phyloP scores from a whole-genome alignment of 176 grass and related monocot species.

The Juncus effusus region DNA sequence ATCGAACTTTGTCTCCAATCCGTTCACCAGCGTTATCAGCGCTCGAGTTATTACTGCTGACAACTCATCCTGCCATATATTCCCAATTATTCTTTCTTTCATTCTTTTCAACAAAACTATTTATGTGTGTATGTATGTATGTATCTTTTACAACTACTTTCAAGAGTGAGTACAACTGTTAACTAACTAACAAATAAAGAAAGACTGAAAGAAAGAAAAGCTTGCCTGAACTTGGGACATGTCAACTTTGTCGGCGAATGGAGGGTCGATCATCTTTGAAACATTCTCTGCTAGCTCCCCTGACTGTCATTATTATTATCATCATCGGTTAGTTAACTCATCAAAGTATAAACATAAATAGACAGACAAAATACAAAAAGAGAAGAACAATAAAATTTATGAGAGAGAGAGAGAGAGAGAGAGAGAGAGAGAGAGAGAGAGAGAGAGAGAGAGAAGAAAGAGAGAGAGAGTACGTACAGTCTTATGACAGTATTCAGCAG shows the following conservation, averaged over 20 bases:
- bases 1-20: constrained; percentile 98
- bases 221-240: constrained; percentile 96
- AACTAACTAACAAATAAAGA: no score
- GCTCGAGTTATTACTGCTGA: constrained; percentile 92
- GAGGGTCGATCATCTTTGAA: constrained; percentile 87
- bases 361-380: constrained; percentile 11
- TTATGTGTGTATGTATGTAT: no score
- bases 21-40: constrained; percentile 91
- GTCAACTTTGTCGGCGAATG: constrained; percentile 87
- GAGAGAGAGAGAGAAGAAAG: not conserved
- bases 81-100: no score
- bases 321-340: no score
- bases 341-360: constrained; percentile 8
- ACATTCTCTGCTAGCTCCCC: constrained; percentile 97
- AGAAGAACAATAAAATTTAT: constrained; percentile 10
- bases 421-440: not conserved
- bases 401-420: not conserved
- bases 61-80: constrained; percentile 79
- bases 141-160: no score
- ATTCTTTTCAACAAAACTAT: no score
- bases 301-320: constrained; percentile 43
- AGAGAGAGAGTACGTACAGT: constrained; percentile 55
- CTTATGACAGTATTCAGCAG: constrained; percentile 96
- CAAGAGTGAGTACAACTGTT: no score
- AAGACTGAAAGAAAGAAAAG: constrained; percentile 22